Percentiles rank a stretch among this genome's conserved stretches.
Evolutionary conservation across 139 green algal genomes (phyloP).

Genomic region (Chlorella sp.): DNA sequence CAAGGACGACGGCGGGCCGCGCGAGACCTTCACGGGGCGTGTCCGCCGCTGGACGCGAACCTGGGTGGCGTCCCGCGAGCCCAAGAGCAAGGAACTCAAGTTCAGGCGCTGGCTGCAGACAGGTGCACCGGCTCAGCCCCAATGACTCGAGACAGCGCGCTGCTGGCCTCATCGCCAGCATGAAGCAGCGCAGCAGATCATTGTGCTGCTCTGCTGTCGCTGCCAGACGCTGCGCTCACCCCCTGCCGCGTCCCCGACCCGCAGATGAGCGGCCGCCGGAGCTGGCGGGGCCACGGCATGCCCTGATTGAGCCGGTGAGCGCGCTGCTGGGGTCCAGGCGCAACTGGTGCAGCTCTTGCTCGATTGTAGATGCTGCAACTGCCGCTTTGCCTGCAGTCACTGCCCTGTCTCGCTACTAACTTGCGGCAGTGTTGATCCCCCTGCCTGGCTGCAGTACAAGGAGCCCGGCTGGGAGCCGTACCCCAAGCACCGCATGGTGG

Average conservation of each 20-base stretch:
- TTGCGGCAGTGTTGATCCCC: too few relatives aligned
- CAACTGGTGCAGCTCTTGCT: too few relatives aligned
- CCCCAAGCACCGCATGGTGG: constrained; percentile 2
- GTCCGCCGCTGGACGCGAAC: constrained; percentile 1
- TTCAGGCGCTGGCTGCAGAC: constrained; percentile 26
- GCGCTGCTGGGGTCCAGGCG: background rate
- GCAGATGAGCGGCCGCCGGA: constrained; percentile 28
- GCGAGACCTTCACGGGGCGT: constrained; percentile 5
- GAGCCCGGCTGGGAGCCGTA: constrained; percentile 10
- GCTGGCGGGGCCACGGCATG: constrained; percentile 21
- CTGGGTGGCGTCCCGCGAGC: constrained; percentile 22
- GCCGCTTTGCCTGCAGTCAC: background rate
- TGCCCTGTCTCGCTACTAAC: background rate
- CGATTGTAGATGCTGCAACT: too few relatives aligned
- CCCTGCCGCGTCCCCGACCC: background rate
- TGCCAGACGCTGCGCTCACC: background rate
- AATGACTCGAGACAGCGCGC: too few relatives aligned
- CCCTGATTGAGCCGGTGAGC: constrained; percentile 17
- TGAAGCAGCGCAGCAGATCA: too few relatives aligned
- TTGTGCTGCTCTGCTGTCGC: background rate
- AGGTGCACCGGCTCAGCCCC: background rate
- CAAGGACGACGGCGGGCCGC: background rate
- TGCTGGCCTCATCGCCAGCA: too few relatives aligned
- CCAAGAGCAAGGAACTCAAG: constrained; percentile 29
- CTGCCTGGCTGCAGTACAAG: constrained; percentile 26